A percentile compares a stretch with the other conserved stretches of the same genome.
Conservation (phyloP, 495 filamentous ascomycete genomes). For the Daldinia bambusicola region DNA sequence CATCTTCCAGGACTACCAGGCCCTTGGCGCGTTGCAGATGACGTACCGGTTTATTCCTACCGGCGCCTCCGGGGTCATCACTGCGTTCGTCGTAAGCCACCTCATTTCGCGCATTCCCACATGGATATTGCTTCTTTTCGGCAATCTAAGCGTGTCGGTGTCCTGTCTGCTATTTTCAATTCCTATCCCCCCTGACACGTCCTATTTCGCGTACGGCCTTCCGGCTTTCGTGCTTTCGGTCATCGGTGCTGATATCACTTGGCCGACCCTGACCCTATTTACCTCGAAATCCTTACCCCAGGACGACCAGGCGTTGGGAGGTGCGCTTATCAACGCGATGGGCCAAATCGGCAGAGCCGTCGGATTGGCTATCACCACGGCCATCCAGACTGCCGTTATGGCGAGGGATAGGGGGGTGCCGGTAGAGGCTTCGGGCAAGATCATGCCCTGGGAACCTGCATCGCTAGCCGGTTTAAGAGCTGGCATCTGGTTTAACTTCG, state of each 20-base stretch:
- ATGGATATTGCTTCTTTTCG: constrained; percentile 63
- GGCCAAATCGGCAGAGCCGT: constrained; percentile 67
- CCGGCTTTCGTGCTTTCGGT: constrained; percentile 68
- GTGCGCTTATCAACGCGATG: constrained; percentile 69
- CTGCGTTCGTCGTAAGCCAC: constrained; percentile 63
- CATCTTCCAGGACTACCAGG: constrained; percentile 70
- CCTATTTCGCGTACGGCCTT: constrained; percentile 69
- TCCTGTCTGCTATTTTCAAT: constrained; percentile 65
- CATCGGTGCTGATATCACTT: constrained; percentile 68
- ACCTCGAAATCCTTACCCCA: constrained; percentile 65
- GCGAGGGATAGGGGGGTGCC: constrained; percentile 52
- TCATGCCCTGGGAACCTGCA: constrained; percentile 53
- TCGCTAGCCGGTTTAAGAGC: constrained; percentile 63
- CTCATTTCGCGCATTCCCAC: constrained; percentile 64
- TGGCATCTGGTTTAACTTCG: constrained; percentile 65
- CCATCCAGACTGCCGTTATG: constrained; percentile 66
- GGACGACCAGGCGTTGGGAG: constrained; percentile 70
- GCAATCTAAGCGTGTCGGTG: constrained; percentile 59
- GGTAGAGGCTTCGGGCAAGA: constrained; percentile 51
- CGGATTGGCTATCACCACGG: constrained; percentile 66
- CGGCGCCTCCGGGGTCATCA: constrained; percentile 62
- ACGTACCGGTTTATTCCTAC: constrained; percentile 71
- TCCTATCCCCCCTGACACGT: constrained; percentile 62
- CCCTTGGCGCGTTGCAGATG: constrained; percentile 63
- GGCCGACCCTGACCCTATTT: constrained; percentile 68